Evolutionary conservation across 805 yeast species (phyloP).

Genomic region (Starmerella powellii): DNA sequence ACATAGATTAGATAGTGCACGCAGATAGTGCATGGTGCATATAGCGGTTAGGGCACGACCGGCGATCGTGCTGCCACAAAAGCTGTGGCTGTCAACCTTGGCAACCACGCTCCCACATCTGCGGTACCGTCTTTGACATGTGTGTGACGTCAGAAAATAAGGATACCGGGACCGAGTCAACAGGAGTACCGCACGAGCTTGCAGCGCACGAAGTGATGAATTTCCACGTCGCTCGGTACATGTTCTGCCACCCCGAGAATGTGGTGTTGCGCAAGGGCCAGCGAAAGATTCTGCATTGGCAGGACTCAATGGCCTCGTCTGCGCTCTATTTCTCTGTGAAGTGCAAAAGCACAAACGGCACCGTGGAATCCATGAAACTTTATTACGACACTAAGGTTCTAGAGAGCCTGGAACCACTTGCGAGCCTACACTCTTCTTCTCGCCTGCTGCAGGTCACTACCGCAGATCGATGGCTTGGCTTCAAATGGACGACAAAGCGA

Average conservation of each 20-base stretch:
- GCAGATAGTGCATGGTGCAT: too few species aligned
- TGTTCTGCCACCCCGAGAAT: constrained; percentile 16
- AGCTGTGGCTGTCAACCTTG: too few species aligned
- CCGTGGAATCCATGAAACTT: background rate
- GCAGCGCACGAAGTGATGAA: background rate
- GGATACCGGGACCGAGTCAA: too few species aligned
- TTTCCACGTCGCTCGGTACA: constrained; percentile 5
- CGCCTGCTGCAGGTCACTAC: background rate
- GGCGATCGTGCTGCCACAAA: too few species aligned
- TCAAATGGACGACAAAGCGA: constrained; percentile 11
- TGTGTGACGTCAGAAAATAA: too few species aligned
- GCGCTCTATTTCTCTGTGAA: background rate
- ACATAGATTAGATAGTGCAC: too few species aligned
- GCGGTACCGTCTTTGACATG: too few species aligned
- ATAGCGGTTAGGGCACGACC: too few species aligned
- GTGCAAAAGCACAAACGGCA: background rate
- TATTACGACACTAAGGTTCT: background rate
- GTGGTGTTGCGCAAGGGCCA: constrained; percentile 1
- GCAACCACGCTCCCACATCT: too few species aligned
- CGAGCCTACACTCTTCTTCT: background rate
- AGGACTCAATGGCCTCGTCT: constrained; percentile 10
- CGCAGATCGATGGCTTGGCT: constrained; percentile 1
- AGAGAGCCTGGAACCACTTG: background rate
- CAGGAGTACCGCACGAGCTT: background rate
- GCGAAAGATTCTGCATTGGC: constrained; percentile 10